phyloP scores from a whole-genome alignment of 257 asterid species.

The Gynochthodes officinalis region DNA sequence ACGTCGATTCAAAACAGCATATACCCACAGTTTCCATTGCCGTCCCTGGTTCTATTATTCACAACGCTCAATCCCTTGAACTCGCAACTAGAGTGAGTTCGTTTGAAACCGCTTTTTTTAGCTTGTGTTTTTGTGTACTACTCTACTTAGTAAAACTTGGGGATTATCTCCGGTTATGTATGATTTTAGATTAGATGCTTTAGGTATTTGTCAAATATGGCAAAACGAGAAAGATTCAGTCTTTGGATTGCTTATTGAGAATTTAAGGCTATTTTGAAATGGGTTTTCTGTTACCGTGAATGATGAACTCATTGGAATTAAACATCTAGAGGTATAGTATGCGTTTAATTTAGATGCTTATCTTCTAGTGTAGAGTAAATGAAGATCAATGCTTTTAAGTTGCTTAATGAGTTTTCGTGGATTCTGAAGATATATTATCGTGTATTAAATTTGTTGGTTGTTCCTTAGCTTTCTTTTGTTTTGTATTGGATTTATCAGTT shows the following conservation, averaged over 20 bases:
- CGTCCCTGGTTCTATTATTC: constrained; percentile 77
- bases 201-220: not conserved
- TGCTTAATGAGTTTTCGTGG: not conserved
- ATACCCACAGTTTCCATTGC: constrained; percentile 67
- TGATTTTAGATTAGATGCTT: not conserved
- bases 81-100: constrained; percentile 75
- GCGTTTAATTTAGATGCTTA: not conserved
- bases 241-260: not conserved
- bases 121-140: not conserved
- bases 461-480: not conserved
- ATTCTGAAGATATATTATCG: not conserved
- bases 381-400: not conserved
- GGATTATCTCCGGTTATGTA: not conserved
- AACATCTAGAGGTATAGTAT: not conserved
- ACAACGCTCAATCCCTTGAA: constrained; percentile 79
- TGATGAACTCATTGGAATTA: not conserved
- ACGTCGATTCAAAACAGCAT: constrained; percentile 27
- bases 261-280: not conserved
- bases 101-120: not conserved
- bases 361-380: not conserved
- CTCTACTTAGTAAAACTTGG: not conserved
- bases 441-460: not conserved
- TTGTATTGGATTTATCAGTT: constrained; percentile 40
- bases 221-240: not conserved
- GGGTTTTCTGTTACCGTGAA: not conserved